Base-by-base conservation (phyloP, 2,329 filamentous ascomycete genomes). In the Fusarium sp. region DNA sequence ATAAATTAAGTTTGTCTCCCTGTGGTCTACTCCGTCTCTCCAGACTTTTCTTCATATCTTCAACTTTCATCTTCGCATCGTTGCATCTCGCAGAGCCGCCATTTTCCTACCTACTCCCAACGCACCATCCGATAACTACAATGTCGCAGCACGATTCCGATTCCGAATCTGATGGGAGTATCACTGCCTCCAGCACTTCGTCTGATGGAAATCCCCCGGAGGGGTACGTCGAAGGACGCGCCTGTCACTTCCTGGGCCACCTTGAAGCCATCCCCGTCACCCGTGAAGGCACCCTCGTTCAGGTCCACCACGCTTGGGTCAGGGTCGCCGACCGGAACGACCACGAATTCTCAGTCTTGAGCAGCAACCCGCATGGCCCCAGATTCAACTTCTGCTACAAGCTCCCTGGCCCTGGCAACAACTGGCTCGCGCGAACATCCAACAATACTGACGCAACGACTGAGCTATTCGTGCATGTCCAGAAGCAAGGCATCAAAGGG, bases 281-380 rank as follows among this genome's bases (percentile, higher is more conserved):
- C 18, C 34, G 34, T 1, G 34, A n/a, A 12, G 34, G 18, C 3
- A 37, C 5, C 5, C 34, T 37, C 34, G 34, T n/a, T 3, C 34
- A 37, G 2, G 3, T 50, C 8, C 34, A 12, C 18, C 34, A 4
- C 5, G 34, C 34, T n/a, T 37, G 10, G 34, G 18, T 37, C 9
- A 37, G 32, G 0, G 1, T 37, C 5, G 1, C 32, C 32, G 5
- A 37, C 9, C 32, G 0, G 16, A 10, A 0, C 16, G 9, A 6
- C 16, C 16, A 1, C 32, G 16, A 37, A 11, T 37, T 37, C 18
- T n/a, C 4, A 0, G 32, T 27, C 14, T 6, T 27, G 11, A 51
- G 16, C 10, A 4, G 0, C 12, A 51, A 51, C 18, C 7, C 4
- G 0, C 3, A 4, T 1, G 32, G 32, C 5, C 32, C 32, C 2